Evolutionary conservation across 2,329 filamentous ascomycete genomes (phyloP), one percentile per base, ranked within the genome.

Genomic region (Fusarium luffae): DNA sequence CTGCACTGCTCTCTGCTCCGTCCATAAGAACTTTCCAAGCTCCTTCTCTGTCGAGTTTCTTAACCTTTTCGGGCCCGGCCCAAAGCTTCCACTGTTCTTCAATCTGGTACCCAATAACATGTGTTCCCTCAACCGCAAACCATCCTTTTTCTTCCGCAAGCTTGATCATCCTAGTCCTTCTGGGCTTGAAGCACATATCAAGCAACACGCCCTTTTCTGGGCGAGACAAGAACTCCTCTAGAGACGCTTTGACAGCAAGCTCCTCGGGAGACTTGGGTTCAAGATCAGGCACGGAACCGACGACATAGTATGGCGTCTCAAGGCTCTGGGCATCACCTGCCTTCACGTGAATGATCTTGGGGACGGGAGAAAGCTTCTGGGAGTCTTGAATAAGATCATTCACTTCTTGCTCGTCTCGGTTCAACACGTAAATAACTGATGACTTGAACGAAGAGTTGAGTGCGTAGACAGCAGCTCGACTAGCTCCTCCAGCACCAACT

Each of bases 111-210:
- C 59, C 49, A 5, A 63, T 63, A 6, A 63, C 16, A 12, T 63
- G 59, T 3, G 59, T 63, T 9, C 60, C 60, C 2, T 63, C 60
- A 0, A 63, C 60, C 1, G 43, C 48, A 5, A 43, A 34, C 60
- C 59, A 63, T 4, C 43, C 43, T 3, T 57, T 63, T 10, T 63
- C 11, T 8, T 63, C 60, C 0, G 60, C 59, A 0, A 63, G 5
- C 10, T 57, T 63, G 7, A 63, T 63, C 59, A 63, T 63, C 4
- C 60, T 57, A 0, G 60, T 63, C 3, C 60, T 21, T 30, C 60
- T 40, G 0, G 60, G 60, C 25, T 63, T 63, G 37, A 63, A 63
- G 30, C 60, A 63, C 60, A 63, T 63, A 8, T 63, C 60, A 11
- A 63, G 60, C 0, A 63, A 4, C 3, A 63, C 43, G 2, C 60